A percentile compares a stretch with the other conserved stretches of the same genome.
Conservation (phyloP, 495 filamentous ascomycete genomes). For the Hyaloscypha bicolor region DNA sequence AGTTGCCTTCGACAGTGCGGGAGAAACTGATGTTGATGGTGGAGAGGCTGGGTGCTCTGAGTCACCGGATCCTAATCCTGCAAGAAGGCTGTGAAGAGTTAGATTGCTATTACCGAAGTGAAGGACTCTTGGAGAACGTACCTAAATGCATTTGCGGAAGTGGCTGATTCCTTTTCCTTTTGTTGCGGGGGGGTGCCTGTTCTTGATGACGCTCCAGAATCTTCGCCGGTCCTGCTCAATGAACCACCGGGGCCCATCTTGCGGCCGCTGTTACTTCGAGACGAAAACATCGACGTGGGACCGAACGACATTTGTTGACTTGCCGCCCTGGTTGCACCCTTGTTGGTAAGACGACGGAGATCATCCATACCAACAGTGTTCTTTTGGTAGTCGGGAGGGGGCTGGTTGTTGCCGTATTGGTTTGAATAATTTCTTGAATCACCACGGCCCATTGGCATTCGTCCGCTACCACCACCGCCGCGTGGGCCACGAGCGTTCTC, state of each 20-base stretch:
- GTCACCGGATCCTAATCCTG: slow-evolving; percentile 39
- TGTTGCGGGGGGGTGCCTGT: slow-evolving; percentile 83
- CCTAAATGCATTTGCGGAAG: slow-evolving; percentile 88
- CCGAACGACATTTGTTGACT: slow-evolving; percentile 71
- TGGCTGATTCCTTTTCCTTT: slow-evolving; percentile 65
- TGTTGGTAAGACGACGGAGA: slow-evolving; percentile 71
- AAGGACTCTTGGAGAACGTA: slow-evolving; percentile 43
- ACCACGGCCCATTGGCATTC: slow-evolving; percentile 74
- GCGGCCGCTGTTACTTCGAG: slow-evolving; percentile 80
- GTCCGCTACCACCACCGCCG: slow-evolving; percentile 62
- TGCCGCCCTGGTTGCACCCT: slow-evolving; percentile 51
- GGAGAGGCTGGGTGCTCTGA: slow-evolving; percentile 59
- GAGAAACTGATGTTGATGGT: slow-evolving; percentile 61
- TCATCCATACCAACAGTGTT: slow-evolving; percentile 90
- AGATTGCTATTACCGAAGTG: slow-evolving; percentile 6
- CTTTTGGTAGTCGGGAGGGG: slow-evolving; percentile 64
- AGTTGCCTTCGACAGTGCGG: slow-evolving; percentile 63
- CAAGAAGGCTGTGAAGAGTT: slow-evolving; percentile 31
- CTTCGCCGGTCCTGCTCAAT: slow-evolving; percentile 71
- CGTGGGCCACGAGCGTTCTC: slow-evolving; percentile 64
- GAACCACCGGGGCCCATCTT: slow-evolving; percentile 74
- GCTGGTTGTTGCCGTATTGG: slow-evolving; percentile 62
- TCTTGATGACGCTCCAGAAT: slow-evolving; percentile 81
- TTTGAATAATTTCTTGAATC: slow-evolving; percentile 80
- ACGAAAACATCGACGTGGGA: slow-evolving; percentile 77